Conservation (phyloP, 2,329 filamentous ascomycete genomes). For the Trichoderma sp. region DNA sequence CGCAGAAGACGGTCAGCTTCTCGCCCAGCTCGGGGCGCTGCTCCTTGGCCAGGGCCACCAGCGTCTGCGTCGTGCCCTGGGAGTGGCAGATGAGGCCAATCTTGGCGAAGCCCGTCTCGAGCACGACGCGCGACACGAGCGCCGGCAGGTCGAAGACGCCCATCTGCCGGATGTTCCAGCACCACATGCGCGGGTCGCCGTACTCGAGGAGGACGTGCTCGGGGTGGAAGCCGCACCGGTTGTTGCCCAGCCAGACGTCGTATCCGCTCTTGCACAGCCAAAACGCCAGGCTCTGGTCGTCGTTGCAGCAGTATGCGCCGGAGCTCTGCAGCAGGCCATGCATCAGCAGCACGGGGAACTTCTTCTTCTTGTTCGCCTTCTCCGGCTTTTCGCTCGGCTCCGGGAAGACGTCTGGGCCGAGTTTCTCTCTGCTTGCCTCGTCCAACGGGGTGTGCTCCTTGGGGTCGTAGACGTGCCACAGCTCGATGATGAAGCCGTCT, state of each 20-base stretch:
- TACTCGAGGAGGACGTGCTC: conserved; percentile 71
- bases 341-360: conserved; percentile 83
- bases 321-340: conserved; percentile 87
- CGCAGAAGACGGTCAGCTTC: conserved; percentile 86
- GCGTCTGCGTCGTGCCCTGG: conserved; percentile 86
- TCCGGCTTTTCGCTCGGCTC: conserved; percentile 43
- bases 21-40: conserved; percentile 83
- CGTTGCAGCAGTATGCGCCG: conserved; percentile 86
- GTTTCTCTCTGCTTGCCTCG: conserved; percentile 53
- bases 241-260: conserved; percentile 95
- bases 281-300: conserved; percentile 87
- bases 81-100: conserved; percentile 84
- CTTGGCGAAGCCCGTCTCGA: conserved; percentile 80
- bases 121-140: conserved; percentile 75
- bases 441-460: conserved; percentile 63
- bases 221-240: conserved; percentile 82
- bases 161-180: conserved; percentile 95
- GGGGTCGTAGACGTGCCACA: conserved; percentile 90
- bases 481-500: conserved; percentile 85
- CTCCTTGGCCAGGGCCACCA: conserved; percentile 86
- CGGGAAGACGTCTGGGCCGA: conserved; percentile 64
- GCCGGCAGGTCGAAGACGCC: conserved; percentile 86
- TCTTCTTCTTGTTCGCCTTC: conserved; percentile 50
- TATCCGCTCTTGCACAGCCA: conserved; percentile 90
- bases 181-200: conserved; percentile 88